Percentiles rank a stretch among this genome's conserved stretches.
Conservation (phyloP, 805 yeast genomes). For the Suhomyces xylopsoci region DNA sequence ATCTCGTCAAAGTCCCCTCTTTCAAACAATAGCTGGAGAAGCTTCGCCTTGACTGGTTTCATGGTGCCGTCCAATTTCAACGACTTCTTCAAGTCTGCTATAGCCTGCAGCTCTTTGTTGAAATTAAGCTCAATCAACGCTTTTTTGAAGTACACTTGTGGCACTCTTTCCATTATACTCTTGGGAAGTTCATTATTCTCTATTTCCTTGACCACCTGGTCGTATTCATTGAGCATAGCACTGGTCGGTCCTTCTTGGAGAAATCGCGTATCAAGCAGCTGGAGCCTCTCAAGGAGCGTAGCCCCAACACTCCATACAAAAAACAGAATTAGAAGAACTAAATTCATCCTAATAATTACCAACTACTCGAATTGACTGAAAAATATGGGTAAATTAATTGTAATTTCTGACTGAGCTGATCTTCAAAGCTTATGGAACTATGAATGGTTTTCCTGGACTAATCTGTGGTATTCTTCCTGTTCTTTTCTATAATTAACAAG, state of each 20-base stretch:
- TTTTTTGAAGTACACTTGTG: slow-evolving; percentile 53
- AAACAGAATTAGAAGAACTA: neutral
- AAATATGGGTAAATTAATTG: too few relatives aligned
- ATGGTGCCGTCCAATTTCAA: slow-evolving; percentile 39
- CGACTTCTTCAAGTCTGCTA: slow-evolving; percentile 49
- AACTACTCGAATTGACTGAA: too few relatives aligned
- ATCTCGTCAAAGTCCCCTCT: slow-evolving; percentile 48
- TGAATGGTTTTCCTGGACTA: neutral
- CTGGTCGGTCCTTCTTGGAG: slow-evolving; percentile 30
- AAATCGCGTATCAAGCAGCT: slow-evolving; percentile 13
- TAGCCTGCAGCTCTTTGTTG: slow-evolving; percentile 52
- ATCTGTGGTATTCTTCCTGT: too few relatives aligned
- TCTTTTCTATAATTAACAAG: neutral
- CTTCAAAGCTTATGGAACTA: too few relatives aligned
- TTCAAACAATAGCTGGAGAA: slow-evolving; percentile 48
- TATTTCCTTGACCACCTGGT: slow-evolving; percentile 15
- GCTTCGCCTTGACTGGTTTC: slow-evolving; percentile 47
- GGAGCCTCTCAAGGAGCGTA: slow-evolving; percentile 2
- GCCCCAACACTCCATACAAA: slow-evolving; percentile 1
- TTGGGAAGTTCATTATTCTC: slow-evolving; percentile 3
- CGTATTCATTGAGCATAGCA: slow-evolving; percentile 24
- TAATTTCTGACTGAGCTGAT: too few relatives aligned
- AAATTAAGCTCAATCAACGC: slow-evolving; percentile 60
- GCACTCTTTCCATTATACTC: slow-evolving; percentile 7
- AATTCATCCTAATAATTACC: neutral